Base-by-base conservation (phyloP, 148 eudicot genomes). In the Suaeda aralocaspica region DNA sequence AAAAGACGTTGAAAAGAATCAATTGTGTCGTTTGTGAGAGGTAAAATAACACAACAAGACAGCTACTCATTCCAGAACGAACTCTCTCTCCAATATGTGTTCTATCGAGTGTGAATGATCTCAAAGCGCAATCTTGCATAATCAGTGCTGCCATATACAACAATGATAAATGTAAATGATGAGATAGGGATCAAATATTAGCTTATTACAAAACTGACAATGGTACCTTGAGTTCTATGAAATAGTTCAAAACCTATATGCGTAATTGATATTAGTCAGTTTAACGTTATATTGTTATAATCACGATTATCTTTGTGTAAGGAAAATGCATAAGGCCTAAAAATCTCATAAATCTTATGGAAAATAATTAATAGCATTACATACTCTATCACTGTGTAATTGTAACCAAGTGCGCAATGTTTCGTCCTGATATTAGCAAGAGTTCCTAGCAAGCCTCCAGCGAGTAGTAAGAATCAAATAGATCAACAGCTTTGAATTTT, bases 361-460 rank as follows among this genome's bases (percentile, higher is more conserved):
- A 7, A 1, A 13, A 42, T 6, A 16, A 26, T 24, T 8, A 15
- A 24, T 19, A 59, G 33, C 58, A 88, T 90, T 85, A 93, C 98
- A 94, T 30, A 91, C 87, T 57, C 96, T 72, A 94, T 94, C 30
- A 91, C 91, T 1, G 97, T 87, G 68, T 89, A 94, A 61, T 87
- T 87, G 68, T 94, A 94, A 66, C 93, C 99, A 51, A 82, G 78
- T 64, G 88, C 79, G 12, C 97, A 94, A 91, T 46, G 96, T 80
- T 70, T 87, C 97, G 56, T 90, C 97, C 69, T 82, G 60, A 79
- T 82, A 83, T 87, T 88, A 2, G 99, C 90, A 71, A 94, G 87
- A 66, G 85, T 89, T 73, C 99, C 99, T 77, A 94, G 77, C 74
- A 87, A 85, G 68, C 90, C 96, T 71, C 99, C 99, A 66, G 93